A percentile compares a stretch with the other conserved stretches of the same genome.
Evolutionary conservation across 2,329 filamentous ascomycete species (phyloP).

Genomic region (Aspergillus fijiensis): DNA sequence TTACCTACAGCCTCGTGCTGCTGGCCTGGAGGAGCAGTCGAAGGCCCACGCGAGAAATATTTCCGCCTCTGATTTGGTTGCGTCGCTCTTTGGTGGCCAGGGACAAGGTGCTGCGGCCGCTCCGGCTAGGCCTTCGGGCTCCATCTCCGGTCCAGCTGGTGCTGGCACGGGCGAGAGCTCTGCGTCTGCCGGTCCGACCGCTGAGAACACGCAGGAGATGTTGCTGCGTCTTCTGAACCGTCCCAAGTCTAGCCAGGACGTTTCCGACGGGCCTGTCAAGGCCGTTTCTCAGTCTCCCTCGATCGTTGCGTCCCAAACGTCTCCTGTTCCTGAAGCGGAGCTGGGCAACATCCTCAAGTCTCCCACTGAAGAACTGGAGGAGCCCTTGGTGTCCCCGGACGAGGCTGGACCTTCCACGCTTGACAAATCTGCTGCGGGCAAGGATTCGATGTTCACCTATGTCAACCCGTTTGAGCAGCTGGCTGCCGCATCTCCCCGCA

Average conservation of each 20-base stretch:
- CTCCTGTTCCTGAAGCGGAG: slow-evolving; percentile 26
- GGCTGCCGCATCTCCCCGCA: slow-evolving; percentile 64
- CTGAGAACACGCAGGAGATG: slow-evolving; percentile 76
- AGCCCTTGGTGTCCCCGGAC: slow-evolving; percentile 1
- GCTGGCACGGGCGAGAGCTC: slow-evolving; percentile 20
- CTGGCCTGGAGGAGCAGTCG: slow-evolving; percentile 20
- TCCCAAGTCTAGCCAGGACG: slow-evolving; percentile 50
- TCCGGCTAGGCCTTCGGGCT: slow-evolving; percentile 20
- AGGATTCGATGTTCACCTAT: slow-evolving; percentile 62
- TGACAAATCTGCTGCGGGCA: slow-evolving; percentile 35
- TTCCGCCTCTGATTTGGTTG: slow-evolving; percentile 59
- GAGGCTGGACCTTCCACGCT: slow-evolving; percentile 22
- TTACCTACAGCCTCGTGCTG: slow-evolving; percentile 30
- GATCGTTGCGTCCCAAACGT: slow-evolving; percentile 37
- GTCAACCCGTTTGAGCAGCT: slow-evolving; percentile 71
- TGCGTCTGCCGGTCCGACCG: slow-evolving; percentile 37
- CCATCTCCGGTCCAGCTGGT: slow-evolving; percentile 23
- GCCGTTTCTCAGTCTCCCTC: slow-evolving; percentile 41
- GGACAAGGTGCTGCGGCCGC: slow-evolving; percentile 26
- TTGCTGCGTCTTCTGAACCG: slow-evolving; percentile 82
- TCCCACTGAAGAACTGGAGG: slow-evolving; percentile 18
- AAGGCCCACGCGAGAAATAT: slow-evolving; percentile 40
- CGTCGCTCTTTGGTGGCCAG: slow-evolving; percentile 54
- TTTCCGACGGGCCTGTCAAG: slow-evolving; percentile 22
- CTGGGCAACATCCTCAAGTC: slow-evolving; percentile 6